Evolutionary conservation across 352 stramenopile species (phyloP).

Genomic region (Globisporangium uncinulatum): DNA sequence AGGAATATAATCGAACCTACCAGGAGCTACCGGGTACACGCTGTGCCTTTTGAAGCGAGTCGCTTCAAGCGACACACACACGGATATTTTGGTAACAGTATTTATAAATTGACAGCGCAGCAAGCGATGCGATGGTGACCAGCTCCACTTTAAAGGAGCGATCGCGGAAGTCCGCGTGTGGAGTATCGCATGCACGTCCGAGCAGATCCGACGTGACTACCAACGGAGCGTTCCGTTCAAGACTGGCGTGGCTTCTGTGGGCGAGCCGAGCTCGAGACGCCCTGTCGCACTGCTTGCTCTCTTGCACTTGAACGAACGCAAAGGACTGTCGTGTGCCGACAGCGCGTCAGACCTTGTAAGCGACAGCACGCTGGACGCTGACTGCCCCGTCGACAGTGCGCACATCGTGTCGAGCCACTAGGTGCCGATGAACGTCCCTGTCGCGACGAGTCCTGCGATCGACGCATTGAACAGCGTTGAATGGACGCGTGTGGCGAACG

Average conservation of each 20-base stretch:
- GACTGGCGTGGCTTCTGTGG: background rate
- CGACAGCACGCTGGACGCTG: constrained; percentile 4
- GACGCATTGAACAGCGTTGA: constrained; percentile 18
- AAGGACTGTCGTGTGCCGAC: constrained; percentile 61
- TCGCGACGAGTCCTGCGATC: constrained; percentile 38
- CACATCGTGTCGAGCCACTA: constrained; percentile 65
- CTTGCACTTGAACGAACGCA: constrained; percentile 75
- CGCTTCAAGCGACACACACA: no score
- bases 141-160: constrained; percentile 36
- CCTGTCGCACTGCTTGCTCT: constrained; percentile 32
- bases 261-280: constrained; percentile 4
- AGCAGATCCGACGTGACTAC: constrained; percentile 54
- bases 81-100: no score
- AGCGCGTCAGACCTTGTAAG: constrained; percentile 7
- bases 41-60: no score
- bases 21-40: no score
- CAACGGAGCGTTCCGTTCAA: constrained; percentile 56
- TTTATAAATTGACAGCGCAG: no score
- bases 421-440: constrained; percentile 45
- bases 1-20: no score
- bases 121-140: no score
- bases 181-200: constrained; percentile 27
- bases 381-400: constrained; percentile 26
- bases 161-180: constrained; percentile 77
- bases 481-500: constrained; percentile 9